Evolutionary conservation across 345 rosid genomes (phyloP).

Genomic region (Pistacia atlantica): DNA sequence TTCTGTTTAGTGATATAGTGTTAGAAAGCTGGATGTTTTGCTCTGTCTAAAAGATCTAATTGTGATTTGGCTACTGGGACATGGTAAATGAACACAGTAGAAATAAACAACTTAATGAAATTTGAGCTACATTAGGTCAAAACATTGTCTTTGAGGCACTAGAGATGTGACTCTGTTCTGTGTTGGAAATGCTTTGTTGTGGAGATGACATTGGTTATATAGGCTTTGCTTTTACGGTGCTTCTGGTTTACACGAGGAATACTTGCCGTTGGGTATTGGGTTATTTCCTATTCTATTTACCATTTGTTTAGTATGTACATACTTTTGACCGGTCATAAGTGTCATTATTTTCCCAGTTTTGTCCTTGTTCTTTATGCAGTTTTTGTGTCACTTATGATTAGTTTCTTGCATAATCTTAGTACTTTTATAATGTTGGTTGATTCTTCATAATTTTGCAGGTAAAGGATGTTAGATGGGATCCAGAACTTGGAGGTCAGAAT

Average conservation of each 20-base stretch:
- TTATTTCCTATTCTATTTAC: background rate
- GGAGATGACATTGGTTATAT: background rate
- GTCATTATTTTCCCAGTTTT: background rate
- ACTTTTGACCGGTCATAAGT: background rate
- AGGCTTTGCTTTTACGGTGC: background rate
- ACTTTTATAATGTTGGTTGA: constrained; percentile 15
- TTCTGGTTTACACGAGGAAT: background rate
- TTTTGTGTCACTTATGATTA: constrained; percentile 6
- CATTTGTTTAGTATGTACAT: background rate
- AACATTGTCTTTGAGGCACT: background rate
- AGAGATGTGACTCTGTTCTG: background rate
- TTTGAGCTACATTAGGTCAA: too few species aligned
- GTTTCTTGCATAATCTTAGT: background rate
- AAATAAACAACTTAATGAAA: background rate
- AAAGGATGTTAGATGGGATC: constrained; percentile 99
- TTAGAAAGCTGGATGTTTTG: background rate
- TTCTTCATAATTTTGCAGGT: constrained; percentile 46
- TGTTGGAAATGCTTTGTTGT: background rate
- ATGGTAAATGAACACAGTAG: background rate
- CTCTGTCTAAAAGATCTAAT: too few species aligned
- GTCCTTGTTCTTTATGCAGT: background rate
- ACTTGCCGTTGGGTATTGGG: background rate
- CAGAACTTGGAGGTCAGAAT: constrained; percentile 86
- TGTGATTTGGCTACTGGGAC: background rate
- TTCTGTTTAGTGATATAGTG: background rate